Base-by-base conservation (phyloP, 208 protist species). In the Acanthamoeba triangularis region DNA sequence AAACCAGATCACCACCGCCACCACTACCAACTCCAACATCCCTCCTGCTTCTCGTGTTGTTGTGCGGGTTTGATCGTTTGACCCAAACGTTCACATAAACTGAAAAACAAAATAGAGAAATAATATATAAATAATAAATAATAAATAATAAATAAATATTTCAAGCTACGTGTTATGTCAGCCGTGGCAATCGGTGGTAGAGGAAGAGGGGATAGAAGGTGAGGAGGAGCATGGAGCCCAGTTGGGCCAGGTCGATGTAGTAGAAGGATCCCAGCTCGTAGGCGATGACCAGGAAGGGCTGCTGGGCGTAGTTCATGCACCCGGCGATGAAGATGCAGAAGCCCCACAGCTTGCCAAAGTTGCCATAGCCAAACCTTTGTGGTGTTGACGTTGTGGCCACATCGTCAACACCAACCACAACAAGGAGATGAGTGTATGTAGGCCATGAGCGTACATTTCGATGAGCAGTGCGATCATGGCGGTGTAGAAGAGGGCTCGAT, bases 301-400 rank as follows among this genome's bases (percentile, higher is more conserved):
- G 69, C 37, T 78, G 69, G 69, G n/a, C 3, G 30, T 78, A 78
- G 69, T 78, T 78, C 37, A 44, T 78, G 23, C n/a, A 47, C 11
- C 69, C 69, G 30, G 30, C 25, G 33, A 78, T 23, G 37, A 78
- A 78, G 69, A 30, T 44, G 69, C 69, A 78, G 10, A 8, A 28
- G 16, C 69, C 69, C 69, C 69, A 78, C 23, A 78, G 33, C 37
- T 78, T 78, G 23, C 69, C 69, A 78, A 78, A 78, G 69, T 78
- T 78, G 37, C 69, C 30, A n/a, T 78, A 78, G 69, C 69, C 69
- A n/a, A 37, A 78, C 37, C 69, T 78, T 18, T 8, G n/a, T n/a
- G 2, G 33, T 20, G 28, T 11, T 25, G 28, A 8, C 7, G 65
- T 41, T 74, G 33, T 13, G 23, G 33, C 11, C 1, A 37, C 10